Evolutionary conservation across 1,284 basidiomycete species (phyloP).

Genomic region (Vanrija sp.): DNA sequence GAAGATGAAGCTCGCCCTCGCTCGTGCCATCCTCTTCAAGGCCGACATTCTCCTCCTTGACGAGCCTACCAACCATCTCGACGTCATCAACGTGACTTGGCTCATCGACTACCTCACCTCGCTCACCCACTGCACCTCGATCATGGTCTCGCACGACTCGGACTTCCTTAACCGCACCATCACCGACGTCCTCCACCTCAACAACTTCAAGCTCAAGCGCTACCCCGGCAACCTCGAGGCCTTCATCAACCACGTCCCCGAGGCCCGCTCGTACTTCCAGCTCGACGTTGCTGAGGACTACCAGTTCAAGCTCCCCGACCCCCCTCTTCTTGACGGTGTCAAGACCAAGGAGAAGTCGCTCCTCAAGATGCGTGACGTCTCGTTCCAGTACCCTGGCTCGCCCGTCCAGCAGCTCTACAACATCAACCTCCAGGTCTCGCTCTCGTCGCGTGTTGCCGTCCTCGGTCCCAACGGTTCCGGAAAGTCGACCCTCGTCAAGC

Average conservation of each 20-base stretch:
- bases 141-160: slow-evolving; percentile 98
- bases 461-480: slow-evolving; percentile 97
- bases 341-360: slow-evolving; percentile 99
- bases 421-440: slow-evolving; percentile 91
- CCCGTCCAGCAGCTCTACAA: slow-evolving; percentile 85
- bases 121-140: slow-evolving; percentile 88
- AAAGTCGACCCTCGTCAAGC: slow-evolving; percentile 97
- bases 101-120: slow-evolving; percentile 89
- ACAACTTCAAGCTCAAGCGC: slow-evolving; percentile 97
- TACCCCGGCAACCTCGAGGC: slow-evolving; percentile 96
- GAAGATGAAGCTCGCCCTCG: slow-evolving; percentile 94
- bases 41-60: slow-evolving; percentile 83
- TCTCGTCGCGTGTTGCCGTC: slow-evolving; percentile 94
- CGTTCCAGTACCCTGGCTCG: slow-evolving; percentile 90
- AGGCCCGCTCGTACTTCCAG: slow-evolving; percentile 97
- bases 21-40: slow-evolving; percentile 92
- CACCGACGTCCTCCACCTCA: slow-evolving; percentile 97
- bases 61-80: slow-evolving; percentile 72
- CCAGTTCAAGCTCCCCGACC: slow-evolving; percentile 93
- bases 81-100: slow-evolving; percentile 96
- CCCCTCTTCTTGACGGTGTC: slow-evolving; percentile 95
- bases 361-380: slow-evolving; percentile 95
- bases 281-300: slow-evolving; percentile 91
- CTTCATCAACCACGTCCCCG: slow-evolving; percentile 90
- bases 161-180: slow-evolving; percentile 98